Percentiles rank a stretch among this genome's conserved stretches.
Conservation (phyloP, 2,329 filamentous ascomycete species). For the Anthostomella pinea region DNA sequence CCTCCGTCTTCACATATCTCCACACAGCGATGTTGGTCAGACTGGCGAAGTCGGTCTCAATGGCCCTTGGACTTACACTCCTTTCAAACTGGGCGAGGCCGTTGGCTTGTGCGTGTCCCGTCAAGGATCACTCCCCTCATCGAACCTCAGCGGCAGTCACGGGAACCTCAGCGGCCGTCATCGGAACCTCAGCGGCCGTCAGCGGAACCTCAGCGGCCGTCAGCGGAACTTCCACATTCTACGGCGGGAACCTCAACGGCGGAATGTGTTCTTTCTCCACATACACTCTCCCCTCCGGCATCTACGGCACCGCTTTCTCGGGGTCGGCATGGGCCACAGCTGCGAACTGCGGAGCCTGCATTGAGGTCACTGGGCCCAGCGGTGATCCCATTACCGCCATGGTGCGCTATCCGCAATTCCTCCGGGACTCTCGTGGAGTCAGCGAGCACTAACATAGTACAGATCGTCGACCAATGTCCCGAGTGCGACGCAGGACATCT, state of each 20-base stretch:
- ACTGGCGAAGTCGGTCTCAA: no score
- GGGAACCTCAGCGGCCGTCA: no score
- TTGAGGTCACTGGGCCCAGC: conserved; percentile 55
- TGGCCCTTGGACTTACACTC: no score
- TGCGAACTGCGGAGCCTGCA: conserved; percentile 59
- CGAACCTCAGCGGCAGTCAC: no score
- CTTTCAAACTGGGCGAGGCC: no score
- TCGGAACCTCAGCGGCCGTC: conserved; percentile 23
- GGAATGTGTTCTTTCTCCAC: conserved; percentile 63
- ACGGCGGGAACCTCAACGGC: conserved; percentile 54
- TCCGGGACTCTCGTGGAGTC: background rate
- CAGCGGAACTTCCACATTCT: conserved; percentile 48
- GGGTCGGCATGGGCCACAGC: conserved; percentile 54
- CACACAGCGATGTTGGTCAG: no score
- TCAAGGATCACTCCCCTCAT: no score
- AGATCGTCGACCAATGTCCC: conserved; percentile 46
- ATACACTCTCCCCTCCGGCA: conserved; percentile 56
- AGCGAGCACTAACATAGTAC: background rate
- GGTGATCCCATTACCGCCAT: conserved; percentile 62
- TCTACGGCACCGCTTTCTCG: conserved; percentile 62
- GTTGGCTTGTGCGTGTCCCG: no score
- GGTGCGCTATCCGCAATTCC: conserved; percentile 39
- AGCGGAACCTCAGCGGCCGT: conserved; percentile 31
- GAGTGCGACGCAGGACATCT: conserved; percentile 41
- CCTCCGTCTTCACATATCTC: no score